Evolutionary conservation across 495 filamentous ascomycete genomes (phyloP).

Genomic region (Sphaerosporella brunnea): DNA sequence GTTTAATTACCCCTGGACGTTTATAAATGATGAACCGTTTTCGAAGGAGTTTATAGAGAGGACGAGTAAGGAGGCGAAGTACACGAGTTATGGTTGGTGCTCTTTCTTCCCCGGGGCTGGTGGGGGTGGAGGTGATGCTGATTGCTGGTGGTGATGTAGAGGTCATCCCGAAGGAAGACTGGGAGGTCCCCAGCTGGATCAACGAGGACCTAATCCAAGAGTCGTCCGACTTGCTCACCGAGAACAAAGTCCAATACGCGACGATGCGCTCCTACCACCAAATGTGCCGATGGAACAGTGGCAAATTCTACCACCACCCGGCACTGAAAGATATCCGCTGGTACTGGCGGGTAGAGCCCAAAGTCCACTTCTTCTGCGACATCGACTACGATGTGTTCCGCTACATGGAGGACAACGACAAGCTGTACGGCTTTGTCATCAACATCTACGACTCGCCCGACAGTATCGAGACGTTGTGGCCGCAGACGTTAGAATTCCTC

Average conservation of each 20-base stretch:
- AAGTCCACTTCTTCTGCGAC: constrained; percentile 98
- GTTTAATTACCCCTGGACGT: constrained; percentile 99
- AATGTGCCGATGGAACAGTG: constrained; percentile 99
- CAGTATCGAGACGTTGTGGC: constrained; percentile 82
- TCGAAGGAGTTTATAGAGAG: constrained; percentile 74
- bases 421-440: constrained; percentile 98
- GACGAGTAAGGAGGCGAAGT: constrained; percentile 65
- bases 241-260: constrained; percentile 77
- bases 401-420: constrained; percentile 93
- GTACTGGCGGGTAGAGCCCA: constrained; percentile 99
- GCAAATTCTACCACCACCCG: constrained; percentile 92
- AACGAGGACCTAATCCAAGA: constrained; percentile 69
- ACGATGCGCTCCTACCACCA: constrained; percentile 82
- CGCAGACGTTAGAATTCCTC: constrained; percentile 76
- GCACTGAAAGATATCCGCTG: constrained; percentile 64
- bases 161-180: constrained; percentile 81
- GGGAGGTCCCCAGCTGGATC: constrained; percentile 85
- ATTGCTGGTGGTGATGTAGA: constrained; percentile 31
- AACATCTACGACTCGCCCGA: constrained; percentile 84
- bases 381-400: constrained; percentile 98
- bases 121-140: neutral
- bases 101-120: neutral
- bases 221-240: constrained; percentile 63
- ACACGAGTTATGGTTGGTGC: constrained; percentile 61
- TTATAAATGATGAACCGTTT: constrained; percentile 93